A percentile compares a stretch with the other conserved stretches of the same genome.
phyloP scores from a whole-genome alignment of 2,329 filamentous ascomycete species.

The Aspergillus alliaceus region DNA sequence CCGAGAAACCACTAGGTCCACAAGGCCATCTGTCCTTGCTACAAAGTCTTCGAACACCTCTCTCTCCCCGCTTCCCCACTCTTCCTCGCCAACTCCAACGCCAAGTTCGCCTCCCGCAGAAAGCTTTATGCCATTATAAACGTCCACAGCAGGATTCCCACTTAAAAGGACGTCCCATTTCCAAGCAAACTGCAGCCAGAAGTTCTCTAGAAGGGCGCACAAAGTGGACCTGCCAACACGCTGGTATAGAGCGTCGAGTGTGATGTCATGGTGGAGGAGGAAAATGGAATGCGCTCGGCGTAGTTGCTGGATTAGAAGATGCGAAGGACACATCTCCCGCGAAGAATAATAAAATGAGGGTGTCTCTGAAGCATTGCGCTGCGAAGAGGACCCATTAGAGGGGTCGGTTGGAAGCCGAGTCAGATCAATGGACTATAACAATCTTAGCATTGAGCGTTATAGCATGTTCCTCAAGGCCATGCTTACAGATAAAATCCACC shows the following conservation, averaged over 20 bases:
- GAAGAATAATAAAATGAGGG: slow-evolving; percentile 75
- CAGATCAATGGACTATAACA: slow-evolving; percentile 70
- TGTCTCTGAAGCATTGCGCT: slow-evolving; percentile 37
- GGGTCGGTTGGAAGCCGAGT: slow-evolving; percentile 67
- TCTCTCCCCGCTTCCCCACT: slow-evolving; percentile 88
- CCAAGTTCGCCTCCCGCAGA: slow-evolving; percentile 89
- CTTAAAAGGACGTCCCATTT: slow-evolving; percentile 87
- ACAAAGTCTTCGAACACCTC: slow-evolving; percentile 91
- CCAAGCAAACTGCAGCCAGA: slow-evolving; percentile 70
- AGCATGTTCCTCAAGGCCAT: background rate
- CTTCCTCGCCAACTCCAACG: slow-evolving; percentile 91
- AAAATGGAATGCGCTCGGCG: slow-evolving; percentile 80
- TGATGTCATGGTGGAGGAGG: slow-evolving; percentile 79
- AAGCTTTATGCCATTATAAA: slow-evolving; percentile 83
- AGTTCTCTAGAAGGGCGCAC: slow-evolving; percentile 69
- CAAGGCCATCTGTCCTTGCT: slow-evolving; percentile 73
- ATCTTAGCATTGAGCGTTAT: slow-evolving; percentile 10
- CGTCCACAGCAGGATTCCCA: slow-evolving; percentile 77
- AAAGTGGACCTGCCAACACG: slow-evolving; percentile 68
- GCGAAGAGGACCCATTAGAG: slow-evolving; percentile 39
- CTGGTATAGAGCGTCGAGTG: slow-evolving; percentile 68
- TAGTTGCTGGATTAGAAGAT: slow-evolving; percentile 76
- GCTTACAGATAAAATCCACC: slow-evolving; percentile 92
- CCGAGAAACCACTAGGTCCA: slow-evolving; percentile 83
- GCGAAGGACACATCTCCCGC: slow-evolving; percentile 81